phyloP scores from a whole-genome alignment of 2,329 filamentous ascomycete genomes.

The Akanthomyces lecanii region DNA sequence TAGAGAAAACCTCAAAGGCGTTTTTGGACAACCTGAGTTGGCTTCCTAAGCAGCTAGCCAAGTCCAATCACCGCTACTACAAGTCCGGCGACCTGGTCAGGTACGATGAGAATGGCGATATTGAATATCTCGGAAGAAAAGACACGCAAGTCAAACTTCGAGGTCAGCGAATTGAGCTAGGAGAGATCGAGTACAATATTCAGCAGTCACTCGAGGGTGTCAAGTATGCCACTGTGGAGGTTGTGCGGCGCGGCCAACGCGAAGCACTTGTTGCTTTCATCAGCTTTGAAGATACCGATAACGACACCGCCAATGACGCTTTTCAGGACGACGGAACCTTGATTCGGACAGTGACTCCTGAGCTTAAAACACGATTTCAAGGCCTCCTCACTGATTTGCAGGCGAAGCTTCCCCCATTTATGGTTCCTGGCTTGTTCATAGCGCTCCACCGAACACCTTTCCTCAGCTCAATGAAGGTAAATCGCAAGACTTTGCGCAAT shows the following conservation, averaged over 20 bases:
- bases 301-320: neutral
- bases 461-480: slow-evolving; percentile 20
- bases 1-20: slow-evolving; percentile 1
- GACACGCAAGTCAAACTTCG: slow-evolving; percentile 52
- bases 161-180: slow-evolving; percentile 30
- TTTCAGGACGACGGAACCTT: neutral
- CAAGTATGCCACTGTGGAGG: slow-evolving; percentile 26
- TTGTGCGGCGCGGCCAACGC: neutral
- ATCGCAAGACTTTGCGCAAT: slow-evolving; percentile 17
- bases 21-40: slow-evolving; percentile 10
- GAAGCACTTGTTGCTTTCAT: neutral
- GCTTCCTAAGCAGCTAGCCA: neutral
- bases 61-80: slow-evolving; percentile 30
- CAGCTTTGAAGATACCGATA: slow-evolving; percentile 1
- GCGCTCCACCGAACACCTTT: slow-evolving; percentile 18
- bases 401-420: slow-evolving; percentile 19
- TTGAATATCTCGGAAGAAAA: slow-evolving; percentile 47
- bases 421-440: slow-evolving; percentile 19
- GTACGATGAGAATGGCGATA: slow-evolving; percentile 37
- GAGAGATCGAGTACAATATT: slow-evolving; percentile 28
- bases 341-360: neutral
- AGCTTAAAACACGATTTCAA: neutral
- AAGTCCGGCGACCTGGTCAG: slow-evolving; percentile 45
- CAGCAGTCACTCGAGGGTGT: slow-evolving; percentile 34
- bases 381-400: neutral